Base-by-base conservation (phyloP, 768 basidiomycete genomes). In the Auriscalpium orientale region DNA sequence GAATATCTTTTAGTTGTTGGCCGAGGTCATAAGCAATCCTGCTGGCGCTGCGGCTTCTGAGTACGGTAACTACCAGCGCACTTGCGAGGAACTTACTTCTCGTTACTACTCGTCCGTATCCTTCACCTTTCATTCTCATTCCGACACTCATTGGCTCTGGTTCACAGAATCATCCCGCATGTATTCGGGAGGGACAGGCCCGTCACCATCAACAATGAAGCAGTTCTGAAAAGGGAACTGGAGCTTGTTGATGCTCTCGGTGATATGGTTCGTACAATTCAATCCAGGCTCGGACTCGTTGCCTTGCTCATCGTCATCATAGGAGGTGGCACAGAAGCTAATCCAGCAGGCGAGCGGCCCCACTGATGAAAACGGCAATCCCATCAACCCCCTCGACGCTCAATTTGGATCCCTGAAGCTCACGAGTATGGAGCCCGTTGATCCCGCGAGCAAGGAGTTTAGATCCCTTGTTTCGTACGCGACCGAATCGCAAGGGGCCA, bases 191-290 rank as follows among this genome's bases (percentile, higher is more conserved):
- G 80, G 37, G 68, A 64, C 21, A 66, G 77, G 46, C 82, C 81
- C 1, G 68, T 60, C 8, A 65, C 75, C 34, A 83, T 85, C 64
- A 67, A 69, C 54, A 68, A 60, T 49, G 53, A 68, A 48, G 58
- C 21, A 0, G 48, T 66, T 11, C 65, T 85, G 57, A 79, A 82
- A 62, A 74, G 63, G 76, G 81, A 83, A 71, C 74, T 83, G 44
- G 79, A 81, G n/a, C 75, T 83, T 20, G 81, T 84, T 15, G 83
- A 83, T 58, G 80, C 82, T 18, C 75, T 85, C 21, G 81, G 81
- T 2, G 82, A 85, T 63, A 84, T 85, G 83, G 80, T 78, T 58
- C 28, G 58, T 53, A 15, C 38, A 21, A 11, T 20, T 51, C 20
- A 2, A 46, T 36, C 55, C 18, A 22, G 8, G 57, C 16, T 28